phyloP scores from a whole-genome alignment of 2,329 filamentous ascomycete genomes.

The Aspergillus brasiliensis region DNA sequence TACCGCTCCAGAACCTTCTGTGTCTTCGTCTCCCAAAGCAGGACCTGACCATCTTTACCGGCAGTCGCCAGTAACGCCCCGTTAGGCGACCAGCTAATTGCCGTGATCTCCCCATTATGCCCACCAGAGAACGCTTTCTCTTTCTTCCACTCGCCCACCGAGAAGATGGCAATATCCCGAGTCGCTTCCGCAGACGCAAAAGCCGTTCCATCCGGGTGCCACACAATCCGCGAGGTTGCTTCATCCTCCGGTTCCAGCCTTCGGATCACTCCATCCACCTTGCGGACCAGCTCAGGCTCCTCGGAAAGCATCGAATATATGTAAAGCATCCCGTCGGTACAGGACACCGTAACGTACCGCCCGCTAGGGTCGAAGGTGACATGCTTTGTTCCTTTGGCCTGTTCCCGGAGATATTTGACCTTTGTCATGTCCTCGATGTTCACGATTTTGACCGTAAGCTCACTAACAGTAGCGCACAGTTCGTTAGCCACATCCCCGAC shows the following conservation, averaged over 20 bases:
- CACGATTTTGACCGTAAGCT: slow-evolving; percentile 87
- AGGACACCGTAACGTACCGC: slow-evolving; percentile 74
- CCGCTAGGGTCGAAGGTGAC: slow-evolving; percentile 83
- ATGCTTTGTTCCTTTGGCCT: slow-evolving; percentile 85
- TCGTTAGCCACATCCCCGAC: slow-evolving; percentile 10
- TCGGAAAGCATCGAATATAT: slow-evolving; percentile 80
- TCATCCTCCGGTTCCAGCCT: slow-evolving; percentile 76
- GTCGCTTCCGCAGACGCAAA: slow-evolving; percentile 84
- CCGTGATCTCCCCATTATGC: slow-evolving; percentile 82
- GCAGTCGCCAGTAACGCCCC: slow-evolving; percentile 77
- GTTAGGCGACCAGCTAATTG: slow-evolving; percentile 91
- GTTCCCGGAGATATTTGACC: slow-evolving; percentile 78
- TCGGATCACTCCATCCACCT: slow-evolving; percentile 83
- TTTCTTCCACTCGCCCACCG: slow-evolving; percentile 85
- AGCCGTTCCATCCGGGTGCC: slow-evolving; percentile 93
- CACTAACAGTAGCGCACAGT: slow-evolving; percentile 55
- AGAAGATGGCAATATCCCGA: slow-evolving; percentile 81
- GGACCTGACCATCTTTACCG: slow-evolving; percentile 51
- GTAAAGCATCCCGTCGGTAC: slow-evolving; percentile 86
- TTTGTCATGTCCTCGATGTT: slow-evolving; percentile 75
- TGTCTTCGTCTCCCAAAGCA: slow-evolving; percentile 85
- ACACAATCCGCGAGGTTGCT: slow-evolving; percentile 71
- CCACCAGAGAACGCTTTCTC: slow-evolving; percentile 77
- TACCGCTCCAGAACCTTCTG: slow-evolving; percentile 77
- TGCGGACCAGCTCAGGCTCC: slow-evolving; percentile 77